A percentile compares a stretch with the other conserved stretches of the same genome.
These are phyloP conservation scores for Takashimella koratensis DNA, from an alignment of 1,284 basidiomycete genomes.

Conservation along the genomic window DNA sequence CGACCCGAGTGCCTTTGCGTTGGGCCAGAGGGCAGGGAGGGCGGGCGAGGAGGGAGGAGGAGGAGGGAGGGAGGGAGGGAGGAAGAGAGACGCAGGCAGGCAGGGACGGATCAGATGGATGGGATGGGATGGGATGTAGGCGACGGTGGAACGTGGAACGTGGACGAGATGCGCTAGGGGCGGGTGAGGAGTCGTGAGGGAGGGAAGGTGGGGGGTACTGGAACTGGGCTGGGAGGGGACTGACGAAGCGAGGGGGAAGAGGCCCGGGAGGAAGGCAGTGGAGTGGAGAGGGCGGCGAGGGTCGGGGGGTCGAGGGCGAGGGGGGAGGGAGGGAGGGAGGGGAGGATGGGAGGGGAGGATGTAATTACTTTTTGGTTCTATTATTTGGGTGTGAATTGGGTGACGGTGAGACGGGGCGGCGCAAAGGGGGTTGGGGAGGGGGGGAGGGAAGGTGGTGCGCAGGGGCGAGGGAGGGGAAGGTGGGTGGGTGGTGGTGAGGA, in stretches of 20 bases:
- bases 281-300: background rate
- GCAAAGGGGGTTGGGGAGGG: background rate
- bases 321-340: background rate
- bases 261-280: constrained; percentile 1
- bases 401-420: background rate
- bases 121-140: background rate
- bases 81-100: no score
- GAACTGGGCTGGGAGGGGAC: background rate
- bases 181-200: no score
- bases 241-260: constrained; percentile 2
- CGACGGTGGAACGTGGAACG: background rate
- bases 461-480: background rate
- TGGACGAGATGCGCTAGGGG: background rate
- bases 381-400: background rate
- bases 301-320: background rate
- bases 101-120: background rate
- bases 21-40: background rate
- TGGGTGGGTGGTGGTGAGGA: background rate
- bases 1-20: background rate
- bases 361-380: background rate
- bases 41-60: background rate
- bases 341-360: background rate
- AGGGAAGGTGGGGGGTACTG: constrained; percentile 4
- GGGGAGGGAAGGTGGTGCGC: background rate
- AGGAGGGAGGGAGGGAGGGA: background rate